Percentiles rank a stretch among this genome's conserved stretches.
These are phyloP conservation scores for Berberis vulgaris DNA, from an alignment of 164 flowering plant genomes.

Conservation along the genomic window DNA sequence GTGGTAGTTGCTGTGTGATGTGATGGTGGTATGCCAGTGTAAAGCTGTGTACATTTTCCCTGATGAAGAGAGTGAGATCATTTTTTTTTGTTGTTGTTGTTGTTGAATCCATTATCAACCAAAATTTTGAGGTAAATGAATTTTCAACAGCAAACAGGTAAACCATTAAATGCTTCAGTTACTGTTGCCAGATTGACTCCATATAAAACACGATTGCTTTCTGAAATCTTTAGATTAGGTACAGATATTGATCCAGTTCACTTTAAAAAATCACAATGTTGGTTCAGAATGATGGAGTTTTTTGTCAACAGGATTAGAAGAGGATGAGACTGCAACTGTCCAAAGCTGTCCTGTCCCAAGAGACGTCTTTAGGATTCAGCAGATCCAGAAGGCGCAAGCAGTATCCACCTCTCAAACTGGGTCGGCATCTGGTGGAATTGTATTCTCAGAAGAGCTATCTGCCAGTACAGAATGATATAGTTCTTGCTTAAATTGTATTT, in stretches of 20 bases:
- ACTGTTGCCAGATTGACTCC: no score
- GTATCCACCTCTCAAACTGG: slow-evolving; percentile 61
- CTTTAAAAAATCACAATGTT: no score
- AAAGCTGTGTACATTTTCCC: no score
- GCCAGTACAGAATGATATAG: slow-evolving; percentile 55
- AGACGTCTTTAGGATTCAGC: slow-evolving; percentile 75
- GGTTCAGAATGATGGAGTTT: not conserved
- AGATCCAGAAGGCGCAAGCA: slow-evolving; percentile 58
- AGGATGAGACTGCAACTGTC: slow-evolving; percentile 55
- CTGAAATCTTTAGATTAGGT: no score
- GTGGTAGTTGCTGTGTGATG: no score
- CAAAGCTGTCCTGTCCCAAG: slow-evolving; percentile 78
- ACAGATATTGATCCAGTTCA: not conserved
- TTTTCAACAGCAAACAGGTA: no score
- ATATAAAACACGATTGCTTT: no score
- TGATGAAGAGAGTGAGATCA: no score
- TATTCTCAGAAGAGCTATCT: slow-evolving; percentile 78
- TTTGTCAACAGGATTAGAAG: slow-evolving; percentile 58
- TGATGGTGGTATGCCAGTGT: no score
- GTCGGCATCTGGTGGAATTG: slow-evolving; percentile 82
- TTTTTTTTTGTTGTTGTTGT: not conserved
- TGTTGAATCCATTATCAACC: no score
- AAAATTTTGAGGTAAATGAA: no score
- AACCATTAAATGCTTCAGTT: no score
- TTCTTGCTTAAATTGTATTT: not conserved